These are phyloP conservation scores for Ascochyta fabae DNA, from an alignment of 2,329 filamentous ascomycete species.

Conservation along the genomic window DNA sequence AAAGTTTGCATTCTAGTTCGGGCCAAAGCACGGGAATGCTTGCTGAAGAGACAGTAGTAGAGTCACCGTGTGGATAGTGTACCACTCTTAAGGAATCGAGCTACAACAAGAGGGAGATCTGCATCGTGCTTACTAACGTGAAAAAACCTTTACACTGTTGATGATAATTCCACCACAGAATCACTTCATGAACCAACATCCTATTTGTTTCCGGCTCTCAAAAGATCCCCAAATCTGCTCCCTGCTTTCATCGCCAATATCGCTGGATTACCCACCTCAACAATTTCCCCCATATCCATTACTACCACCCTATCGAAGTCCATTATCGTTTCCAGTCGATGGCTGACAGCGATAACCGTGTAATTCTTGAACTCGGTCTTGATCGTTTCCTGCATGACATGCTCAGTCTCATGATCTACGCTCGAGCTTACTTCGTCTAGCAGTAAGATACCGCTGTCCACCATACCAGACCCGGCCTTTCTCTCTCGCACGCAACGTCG, in stretches of 20 bases:
- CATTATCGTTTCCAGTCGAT: conserved; percentile 29
- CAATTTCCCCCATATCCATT: conserved; percentile 51
- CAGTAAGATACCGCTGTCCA: conserved; percentile 23
- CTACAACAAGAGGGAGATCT: too few species aligned
- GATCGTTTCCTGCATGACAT: conserved; percentile 62
- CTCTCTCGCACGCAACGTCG: too few species aligned
- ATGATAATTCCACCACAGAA: too few species aligned
- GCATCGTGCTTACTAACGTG: too few species aligned
- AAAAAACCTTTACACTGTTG: too few species aligned
- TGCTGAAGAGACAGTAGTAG: too few species aligned
- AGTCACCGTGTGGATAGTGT: too few species aligned
- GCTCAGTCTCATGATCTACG: conserved; percentile 63
- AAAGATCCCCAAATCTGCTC: background rate
- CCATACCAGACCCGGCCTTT: conserved; percentile 7
- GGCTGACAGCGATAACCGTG: conserved; percentile 27
- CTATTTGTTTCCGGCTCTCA: background rate
- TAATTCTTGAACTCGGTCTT: conserved; percentile 55
- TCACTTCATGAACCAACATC: too few species aligned
- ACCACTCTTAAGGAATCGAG: too few species aligned
- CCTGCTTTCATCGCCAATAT: too few species aligned
- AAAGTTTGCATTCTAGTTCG: too few species aligned
- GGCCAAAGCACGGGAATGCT: too few species aligned
- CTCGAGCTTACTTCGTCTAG: conserved; percentile 42
- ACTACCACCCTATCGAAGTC: conserved; percentile 33
- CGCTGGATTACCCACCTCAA: conserved; percentile 43